phyloP scores from a whole-genome alignment of 2,329 filamentous ascomycete genomes.

The Fusarium sp. region DNA sequence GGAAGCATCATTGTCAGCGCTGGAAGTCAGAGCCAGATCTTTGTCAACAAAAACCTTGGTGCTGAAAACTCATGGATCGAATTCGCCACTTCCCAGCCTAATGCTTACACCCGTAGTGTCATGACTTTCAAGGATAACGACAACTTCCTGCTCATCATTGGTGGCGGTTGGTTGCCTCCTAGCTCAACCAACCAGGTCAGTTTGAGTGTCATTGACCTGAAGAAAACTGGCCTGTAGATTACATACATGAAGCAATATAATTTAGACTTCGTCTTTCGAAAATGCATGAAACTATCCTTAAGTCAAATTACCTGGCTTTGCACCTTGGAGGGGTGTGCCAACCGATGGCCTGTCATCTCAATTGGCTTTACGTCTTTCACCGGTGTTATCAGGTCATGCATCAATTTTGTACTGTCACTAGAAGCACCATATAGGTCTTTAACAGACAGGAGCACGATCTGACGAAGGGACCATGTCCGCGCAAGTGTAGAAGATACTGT shows the following conservation, averaged over 20 bases:
- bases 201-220: conserved; percentile 51
- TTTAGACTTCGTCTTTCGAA: no score
- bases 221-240: conserved; percentile 23
- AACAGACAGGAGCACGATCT: no score
- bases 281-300: no score
- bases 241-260: not conserved
- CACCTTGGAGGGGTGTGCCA: no score
- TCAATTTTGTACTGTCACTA: no score
- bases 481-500: no score
- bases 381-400: no score
- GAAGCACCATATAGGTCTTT: no score
- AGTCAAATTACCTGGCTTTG: not conserved
- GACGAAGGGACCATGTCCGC: no score
- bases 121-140: conserved; percentile 53
- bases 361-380: no score
- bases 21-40: conserved; percentile 55
- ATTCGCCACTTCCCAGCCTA: conserved; percentile 51
- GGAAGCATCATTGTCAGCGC: conserved; percentile 60
- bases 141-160: conserved; percentile 56
- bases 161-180: conserved; percentile 59
- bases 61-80: conserved; percentile 54
- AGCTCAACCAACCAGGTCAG: conserved; percentile 60
- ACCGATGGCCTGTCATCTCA: no score
- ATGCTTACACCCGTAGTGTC: conserved; percentile 54
- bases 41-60: conserved; percentile 57